Evolutionary conservation across 139 green algal species (phyloP).

Genomic region (Chlorella sp.): DNA sequence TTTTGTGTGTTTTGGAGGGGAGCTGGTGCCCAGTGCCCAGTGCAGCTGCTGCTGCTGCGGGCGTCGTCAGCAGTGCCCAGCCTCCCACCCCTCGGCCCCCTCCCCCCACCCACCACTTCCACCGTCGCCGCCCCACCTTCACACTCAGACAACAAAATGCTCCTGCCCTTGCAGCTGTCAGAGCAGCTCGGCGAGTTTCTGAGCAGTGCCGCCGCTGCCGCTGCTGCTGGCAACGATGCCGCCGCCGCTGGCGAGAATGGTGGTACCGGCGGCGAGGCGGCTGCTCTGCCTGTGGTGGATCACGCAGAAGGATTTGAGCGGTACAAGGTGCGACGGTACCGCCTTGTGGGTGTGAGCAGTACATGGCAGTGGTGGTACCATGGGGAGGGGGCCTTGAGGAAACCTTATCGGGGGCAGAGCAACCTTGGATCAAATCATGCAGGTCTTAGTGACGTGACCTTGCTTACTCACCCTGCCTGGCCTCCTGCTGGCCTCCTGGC

Average conservation of each 20-base stretch:
- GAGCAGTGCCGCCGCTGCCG: neutral
- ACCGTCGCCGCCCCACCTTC: too few relatives aligned
- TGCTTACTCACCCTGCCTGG: too few relatives aligned
- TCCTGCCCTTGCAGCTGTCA: conserved; percentile 13
- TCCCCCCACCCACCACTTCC: too few relatives aligned
- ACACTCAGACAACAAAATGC: too few relatives aligned
- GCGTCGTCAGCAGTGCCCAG: too few relatives aligned
- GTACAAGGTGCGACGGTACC: conserved; percentile 34
- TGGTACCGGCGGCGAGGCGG: neutral
- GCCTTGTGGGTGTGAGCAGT: too few relatives aligned
- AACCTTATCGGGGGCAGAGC: neutral
- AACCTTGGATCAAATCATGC: neutral
- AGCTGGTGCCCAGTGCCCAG: too few relatives aligned
- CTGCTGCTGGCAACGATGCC: too few relatives aligned
- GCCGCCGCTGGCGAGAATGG: neutral
- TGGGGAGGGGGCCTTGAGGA: neutral
- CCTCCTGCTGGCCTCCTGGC: too few relatives aligned
- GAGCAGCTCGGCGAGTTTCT: neutral
- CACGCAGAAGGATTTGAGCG: conserved; percentile 49
- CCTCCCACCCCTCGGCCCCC: too few relatives aligned
- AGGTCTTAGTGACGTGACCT: neutral
- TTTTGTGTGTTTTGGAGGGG: too few relatives aligned
- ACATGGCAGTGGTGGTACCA: neutral
- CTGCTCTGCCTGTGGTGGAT: conserved; percentile 27
- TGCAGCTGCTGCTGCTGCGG: too few relatives aligned